Conservation (phyloP, 768 basidiomycete species). For the Tremella yokohamensis region DNA sequence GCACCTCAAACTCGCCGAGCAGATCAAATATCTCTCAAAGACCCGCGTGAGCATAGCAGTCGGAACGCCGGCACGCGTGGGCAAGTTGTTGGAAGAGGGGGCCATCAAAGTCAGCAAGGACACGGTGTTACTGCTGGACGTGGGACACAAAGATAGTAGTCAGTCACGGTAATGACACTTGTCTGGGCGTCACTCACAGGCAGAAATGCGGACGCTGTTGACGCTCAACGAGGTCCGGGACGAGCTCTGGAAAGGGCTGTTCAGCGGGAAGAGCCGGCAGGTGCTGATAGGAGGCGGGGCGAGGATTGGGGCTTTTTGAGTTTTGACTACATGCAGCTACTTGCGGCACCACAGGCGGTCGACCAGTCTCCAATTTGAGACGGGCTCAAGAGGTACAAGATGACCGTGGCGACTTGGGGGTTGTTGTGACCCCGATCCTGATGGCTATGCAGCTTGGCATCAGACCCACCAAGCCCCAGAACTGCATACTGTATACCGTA, state of each 20-base stretch:
- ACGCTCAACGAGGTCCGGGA: conserved; percentile 45
- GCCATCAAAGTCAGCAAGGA: conserved; percentile 37
- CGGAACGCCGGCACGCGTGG: conserved; percentile 86
- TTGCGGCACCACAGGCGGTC: too few relatives aligned
- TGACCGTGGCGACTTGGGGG: too few relatives aligned
- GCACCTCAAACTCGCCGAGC: conserved; percentile 86
- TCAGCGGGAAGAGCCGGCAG: conserved; percentile 34
- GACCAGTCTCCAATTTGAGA: too few relatives aligned
- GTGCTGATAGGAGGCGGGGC: conserved; percentile 34
- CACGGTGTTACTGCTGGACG: conserved; percentile 39
- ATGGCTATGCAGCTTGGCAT: too few relatives aligned
- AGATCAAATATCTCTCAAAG: conserved; percentile 73
- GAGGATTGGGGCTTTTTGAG: conserved; percentile 44
- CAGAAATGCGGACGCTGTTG: conserved; percentile 47
- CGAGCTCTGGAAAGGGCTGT: conserved; percentile 48
- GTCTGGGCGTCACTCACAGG: neutral
- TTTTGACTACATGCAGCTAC: too few relatives aligned
- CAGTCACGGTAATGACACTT: conserved; percentile 8
- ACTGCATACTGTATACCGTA: too few relatives aligned
- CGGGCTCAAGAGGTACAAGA: too few relatives aligned
- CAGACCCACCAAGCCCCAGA: too few relatives aligned
- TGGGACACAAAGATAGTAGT: conserved; percentile 40
- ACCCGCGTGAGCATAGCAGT: conserved; percentile 86
- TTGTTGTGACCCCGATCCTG: too few relatives aligned
- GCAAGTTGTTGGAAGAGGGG: conserved; percentile 62